These are phyloP conservation scores for Cutaneotrichosporon arboriforme DNA, from an alignment of 1,284 basidiomycete genomes.

Conservation along the genomic window DNA sequence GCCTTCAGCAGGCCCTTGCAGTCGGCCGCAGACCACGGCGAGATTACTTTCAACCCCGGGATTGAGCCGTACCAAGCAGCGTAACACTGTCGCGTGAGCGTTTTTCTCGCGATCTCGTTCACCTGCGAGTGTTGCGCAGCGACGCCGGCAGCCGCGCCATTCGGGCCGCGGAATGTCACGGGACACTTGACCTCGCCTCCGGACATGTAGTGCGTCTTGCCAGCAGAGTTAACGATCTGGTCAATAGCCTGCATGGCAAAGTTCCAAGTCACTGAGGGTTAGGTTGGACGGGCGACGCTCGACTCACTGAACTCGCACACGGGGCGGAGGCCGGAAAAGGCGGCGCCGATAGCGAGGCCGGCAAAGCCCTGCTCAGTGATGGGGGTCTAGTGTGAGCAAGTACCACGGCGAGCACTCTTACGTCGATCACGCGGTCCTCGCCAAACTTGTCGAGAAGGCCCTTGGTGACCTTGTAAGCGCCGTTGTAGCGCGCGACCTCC, in stretches of 20 bases:
- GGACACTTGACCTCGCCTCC: constrained; percentile 97
- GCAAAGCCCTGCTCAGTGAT: constrained; percentile 99
- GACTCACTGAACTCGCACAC: constrained; percentile 88
- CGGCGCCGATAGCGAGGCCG: constrained; percentile 92
- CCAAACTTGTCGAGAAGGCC: constrained; percentile 99
- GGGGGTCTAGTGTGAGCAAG: constrained; percentile 56
- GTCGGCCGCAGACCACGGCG: constrained; percentile 95
- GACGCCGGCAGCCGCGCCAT: constrained; percentile 96
- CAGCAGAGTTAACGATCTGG: constrained; percentile 99
- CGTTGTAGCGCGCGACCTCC: constrained; percentile 98
- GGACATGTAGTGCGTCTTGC: constrained; percentile 99
- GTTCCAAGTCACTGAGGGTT: constrained; percentile 45
- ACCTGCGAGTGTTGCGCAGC: constrained; percentile 70
- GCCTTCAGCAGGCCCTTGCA: constrained; percentile 97
- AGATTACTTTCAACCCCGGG: constrained; percentile 95
- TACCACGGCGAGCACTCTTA: constrained; percentile 28
- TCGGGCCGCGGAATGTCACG: constrained; percentile 98
- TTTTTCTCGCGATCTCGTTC: neutral
- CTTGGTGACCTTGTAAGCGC: constrained; percentile 99
- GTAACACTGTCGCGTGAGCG: constrained; percentile 60
- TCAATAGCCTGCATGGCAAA: constrained; percentile 73
- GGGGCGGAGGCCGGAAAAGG: constrained; percentile 86
- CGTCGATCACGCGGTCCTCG: constrained; percentile 94
- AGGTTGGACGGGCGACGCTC: neutral
- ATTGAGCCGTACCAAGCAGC: constrained; percentile 93